phyloP scores from a whole-genome alignment of 345 rosid genomes.

The Carallia brachiata region DNA sequence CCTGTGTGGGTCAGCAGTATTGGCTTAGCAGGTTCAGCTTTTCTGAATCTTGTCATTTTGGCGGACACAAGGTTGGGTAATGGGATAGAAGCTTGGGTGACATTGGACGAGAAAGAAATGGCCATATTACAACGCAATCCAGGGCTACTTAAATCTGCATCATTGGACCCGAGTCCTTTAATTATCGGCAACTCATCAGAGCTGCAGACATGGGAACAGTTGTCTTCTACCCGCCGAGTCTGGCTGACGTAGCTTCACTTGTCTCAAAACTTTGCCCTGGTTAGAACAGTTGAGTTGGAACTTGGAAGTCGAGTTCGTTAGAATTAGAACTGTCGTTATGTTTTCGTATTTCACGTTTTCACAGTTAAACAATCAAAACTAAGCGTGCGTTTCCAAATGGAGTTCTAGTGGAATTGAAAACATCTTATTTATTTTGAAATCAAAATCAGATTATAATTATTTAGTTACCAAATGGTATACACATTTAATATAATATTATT shows the following conservation, averaged over 20 bases:
- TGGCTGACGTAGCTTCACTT: no score
- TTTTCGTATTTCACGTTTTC: not conserved
- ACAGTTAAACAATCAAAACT: no score
- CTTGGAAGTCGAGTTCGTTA: no score
- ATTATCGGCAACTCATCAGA: not conserved
- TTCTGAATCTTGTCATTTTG: constrained; percentile 39
- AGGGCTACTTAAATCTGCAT: constrained; percentile 27
- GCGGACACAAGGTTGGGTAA: constrained; percentile 33
- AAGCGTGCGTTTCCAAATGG: no score
- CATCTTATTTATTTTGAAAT: no score
- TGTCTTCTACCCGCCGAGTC: not conserved
- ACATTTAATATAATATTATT: no score
- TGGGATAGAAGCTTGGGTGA: constrained; percentile 54
- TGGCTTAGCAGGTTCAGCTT: constrained; percentile 15
- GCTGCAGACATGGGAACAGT: not conserved
- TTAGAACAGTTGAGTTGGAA: not conserved
- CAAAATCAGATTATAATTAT: no score
- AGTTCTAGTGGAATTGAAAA: not conserved
- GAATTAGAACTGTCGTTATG: no score
- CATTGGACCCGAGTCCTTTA: constrained; percentile 38
- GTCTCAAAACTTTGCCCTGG: no score
- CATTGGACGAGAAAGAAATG: constrained; percentile 44
- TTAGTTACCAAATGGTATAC: no score
- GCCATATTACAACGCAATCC: constrained; percentile 21
- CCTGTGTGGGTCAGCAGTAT: constrained; percentile 41